Evolutionary conservation across 2,329 filamentous ascomycete species (phyloP).

Genomic region (Cladosporium sphaerospermum): DNA sequence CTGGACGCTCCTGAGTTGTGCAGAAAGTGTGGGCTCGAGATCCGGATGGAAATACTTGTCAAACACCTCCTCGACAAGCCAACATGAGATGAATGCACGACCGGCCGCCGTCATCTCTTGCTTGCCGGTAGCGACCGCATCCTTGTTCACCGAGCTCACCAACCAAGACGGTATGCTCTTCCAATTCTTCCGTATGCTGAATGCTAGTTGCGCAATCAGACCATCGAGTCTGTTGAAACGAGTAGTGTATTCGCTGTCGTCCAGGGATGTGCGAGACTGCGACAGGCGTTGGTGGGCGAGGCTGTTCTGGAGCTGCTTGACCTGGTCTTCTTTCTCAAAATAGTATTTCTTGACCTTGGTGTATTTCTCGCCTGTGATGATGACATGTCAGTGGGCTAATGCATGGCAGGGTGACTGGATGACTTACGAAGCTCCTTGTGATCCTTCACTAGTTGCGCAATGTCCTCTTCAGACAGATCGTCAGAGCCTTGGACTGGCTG

Average conservation of each 20-base stretch:
- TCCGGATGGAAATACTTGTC: constrained; percentile 88
- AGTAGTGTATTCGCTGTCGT: constrained; percentile 88
- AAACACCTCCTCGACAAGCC: constrained; percentile 87
- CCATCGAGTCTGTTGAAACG: constrained; percentile 88
- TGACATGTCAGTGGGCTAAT: background rate
- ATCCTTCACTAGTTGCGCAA: constrained; percentile 43
- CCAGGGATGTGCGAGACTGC: constrained; percentile 85
- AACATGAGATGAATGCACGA: constrained; percentile 78
- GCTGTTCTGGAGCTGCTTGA: constrained; percentile 95
- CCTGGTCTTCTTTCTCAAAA: constrained; percentile 83
- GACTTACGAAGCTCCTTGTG: constrained; percentile 45
- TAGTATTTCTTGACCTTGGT: constrained; percentile 97
- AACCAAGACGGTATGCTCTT: constrained; percentile 74
- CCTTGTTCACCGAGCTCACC: constrained; percentile 69
- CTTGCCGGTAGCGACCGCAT: constrained; percentile 78
- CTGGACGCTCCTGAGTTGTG: constrained; percentile 78
- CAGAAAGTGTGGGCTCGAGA: constrained; percentile 68
- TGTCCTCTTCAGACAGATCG: constrained; percentile 44
- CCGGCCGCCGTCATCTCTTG: constrained; percentile 98
- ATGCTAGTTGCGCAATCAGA: constrained; percentile 88
- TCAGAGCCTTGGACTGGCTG: constrained; percentile 35
- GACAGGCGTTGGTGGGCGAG: constrained; percentile 93
- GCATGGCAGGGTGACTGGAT: background rate
- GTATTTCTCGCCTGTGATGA: constrained; percentile 75
- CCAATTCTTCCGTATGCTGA: constrained; percentile 96